Evolutionary conservation across 2,329 filamentous ascomycete genomes (phyloP), one percentile per base, ranked within the genome.

Genomic region (Calycina marina): DNA sequence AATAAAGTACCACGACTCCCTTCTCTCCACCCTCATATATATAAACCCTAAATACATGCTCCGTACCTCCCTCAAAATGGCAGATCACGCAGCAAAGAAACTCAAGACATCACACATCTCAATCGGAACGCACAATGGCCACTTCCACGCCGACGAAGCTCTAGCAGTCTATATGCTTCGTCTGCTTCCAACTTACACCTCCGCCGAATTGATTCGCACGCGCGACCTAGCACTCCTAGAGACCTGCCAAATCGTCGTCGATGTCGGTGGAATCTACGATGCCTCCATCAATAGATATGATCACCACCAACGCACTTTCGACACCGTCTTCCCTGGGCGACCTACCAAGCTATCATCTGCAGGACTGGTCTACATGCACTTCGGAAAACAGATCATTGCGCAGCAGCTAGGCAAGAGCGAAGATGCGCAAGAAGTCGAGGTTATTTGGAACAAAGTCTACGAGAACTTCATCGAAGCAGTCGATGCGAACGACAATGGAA

Each of bases 61-160:
- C 36, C 59, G 59, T 31, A 54, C 44, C 34, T 39, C 61, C n/a
- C 43, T 60, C 49, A 68, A 51, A 52, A 80, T 80, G 75, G 65
- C 76, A 49, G 71, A 82, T 65, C 69, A 63, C 53, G 69, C 76
- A 50, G 61, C 77, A 41, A 96, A 96, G 62, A 78, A 82, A 57
- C 61, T 92, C 56, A 93, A 93, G 69, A 82, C 77, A 47, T 65
- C 71, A 40, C 59, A 62, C 40, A 56, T 57, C 38, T 47, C 50
- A 34, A 61, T 78, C 42, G 90, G 86, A 52, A 98, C 90, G 17
- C 90, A 98, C 70, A 94, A 79, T 61, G 90, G 90, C 46, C 85
- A 94, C 65, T 98, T 98, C 69, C 90, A 98, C 63, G 90, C 90
- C 56, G 90, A 98, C 58, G 90, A 98, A 63, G 88, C 90, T 39